These are phyloP conservation scores for Russula sp. DNA, from an alignment of 768 basidiomycete species.

Conservation along the genomic window DNA sequence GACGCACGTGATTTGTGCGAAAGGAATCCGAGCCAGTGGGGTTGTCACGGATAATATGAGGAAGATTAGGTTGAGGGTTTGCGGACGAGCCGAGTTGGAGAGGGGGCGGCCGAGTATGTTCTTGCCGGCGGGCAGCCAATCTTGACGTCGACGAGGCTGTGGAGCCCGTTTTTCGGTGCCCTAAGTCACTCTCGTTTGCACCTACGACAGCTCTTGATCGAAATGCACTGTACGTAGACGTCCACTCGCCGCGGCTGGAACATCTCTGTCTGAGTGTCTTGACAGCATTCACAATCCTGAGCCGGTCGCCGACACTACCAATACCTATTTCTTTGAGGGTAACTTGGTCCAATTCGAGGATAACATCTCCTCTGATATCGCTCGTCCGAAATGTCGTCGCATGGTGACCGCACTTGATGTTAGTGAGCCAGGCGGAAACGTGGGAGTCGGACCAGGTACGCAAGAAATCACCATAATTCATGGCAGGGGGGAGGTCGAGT, in stretches of 20 bases:
- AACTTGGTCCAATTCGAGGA: slow-evolving; percentile 86
- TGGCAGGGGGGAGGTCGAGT: slow-evolving; percentile 57
- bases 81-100: slow-evolving; percentile 60
- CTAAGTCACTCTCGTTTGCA: slow-evolving; percentile 25
- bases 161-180: slow-evolving; percentile 30
- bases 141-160: slow-evolving; percentile 28
- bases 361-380: slow-evolving; percentile 89
- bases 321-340: slow-evolving; percentile 91
- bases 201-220: slow-evolving; percentile 23
- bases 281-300: slow-evolving; percentile 83
- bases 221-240: slow-evolving; percentile 3
- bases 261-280: slow-evolving; percentile 69
- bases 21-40: slow-evolving; percentile 50
- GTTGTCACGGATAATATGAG: slow-evolving; percentile 65
- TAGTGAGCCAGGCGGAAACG: slow-evolving; percentile 72
- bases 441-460: slow-evolving; percentile 70
- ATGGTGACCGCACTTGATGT: slow-evolving; percentile 70
- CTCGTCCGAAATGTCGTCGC: slow-evolving; percentile 70
- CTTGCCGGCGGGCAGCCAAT: slow-evolving; percentile 38
- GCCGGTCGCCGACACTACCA: slow-evolving; percentile 83
- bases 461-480: slow-evolving; percentile 61
- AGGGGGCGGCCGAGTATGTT: slow-evolving; percentile 72
- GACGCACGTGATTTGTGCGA: slow-evolving; percentile 42
- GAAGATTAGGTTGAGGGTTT: slow-evolving; percentile 58
- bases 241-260: slow-evolving; percentile 29